Base-by-base conservation (phyloP, 257 asterid species). In the Henckelia pumila region DNA sequence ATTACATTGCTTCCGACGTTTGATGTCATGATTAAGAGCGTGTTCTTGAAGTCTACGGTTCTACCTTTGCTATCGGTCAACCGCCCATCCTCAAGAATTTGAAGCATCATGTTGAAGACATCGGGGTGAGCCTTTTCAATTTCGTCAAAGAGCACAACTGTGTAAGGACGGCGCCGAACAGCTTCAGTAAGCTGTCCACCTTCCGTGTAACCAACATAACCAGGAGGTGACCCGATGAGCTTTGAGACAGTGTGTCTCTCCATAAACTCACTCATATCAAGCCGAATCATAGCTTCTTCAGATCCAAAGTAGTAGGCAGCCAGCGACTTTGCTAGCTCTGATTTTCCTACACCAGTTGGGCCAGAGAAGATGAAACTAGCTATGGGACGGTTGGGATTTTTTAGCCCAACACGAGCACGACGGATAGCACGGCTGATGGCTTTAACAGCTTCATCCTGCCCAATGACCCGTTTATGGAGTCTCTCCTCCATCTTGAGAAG, bases 201-300 rank as follows among this genome's bases (percentile, higher is more conserved):
- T 60, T 87, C 88, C 0, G 90, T 78, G 76, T 89, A 86, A 35
- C 96, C 98, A 24, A 85, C 81, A 24, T 91, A 91, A 44, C 98
- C 98, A 0, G 98, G 98, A 6, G 98, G 96, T 0, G 98, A 91
- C 0, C 98, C 96, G 1, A 85, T 82, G n/a, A 91, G 92, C 71
- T 84, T 89, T 0, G 98, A 84, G n/a, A 89, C 98, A 0, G 96
- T 83, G 83, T 91, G 98, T 44, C 91, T 78, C 76, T 85, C 96
- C 96, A 87, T 91, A 85, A 85, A 91, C 74, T 91, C 98, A 63
- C 96, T 89, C 98, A 91, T 91, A 35, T 91, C 98, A 1, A 91
- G 86, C 50, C 98, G 83, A 69, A 89, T 83, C 92, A 91, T 87
- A 69, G 96, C 85, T 32, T 89, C 96, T 71, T 85, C 90, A 0